These are phyloP conservation scores for Cucurbita pepo DNA, from an alignment of 306 rosid species.

Conservation along the genomic window DNA sequence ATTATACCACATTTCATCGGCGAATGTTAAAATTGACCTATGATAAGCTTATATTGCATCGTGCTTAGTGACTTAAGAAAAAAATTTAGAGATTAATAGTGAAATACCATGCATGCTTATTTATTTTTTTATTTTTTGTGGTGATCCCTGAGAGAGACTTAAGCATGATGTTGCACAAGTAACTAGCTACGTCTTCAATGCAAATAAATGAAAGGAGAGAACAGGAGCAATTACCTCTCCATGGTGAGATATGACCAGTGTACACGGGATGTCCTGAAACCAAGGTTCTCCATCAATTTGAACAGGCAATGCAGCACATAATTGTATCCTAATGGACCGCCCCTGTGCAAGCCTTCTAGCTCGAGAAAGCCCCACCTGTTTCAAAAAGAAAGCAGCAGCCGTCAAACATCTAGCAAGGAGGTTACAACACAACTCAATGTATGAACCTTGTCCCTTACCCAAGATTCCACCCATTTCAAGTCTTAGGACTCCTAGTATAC, in stretches of 20 bases:
- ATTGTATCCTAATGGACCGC: slow-evolving; percentile 66
- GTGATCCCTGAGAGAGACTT: neutral
- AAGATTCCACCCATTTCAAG: neutral
- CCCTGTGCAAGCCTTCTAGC: slow-evolving; percentile 99
- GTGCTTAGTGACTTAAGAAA: neutral
- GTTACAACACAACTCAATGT: neutral
- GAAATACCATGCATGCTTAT: neutral
- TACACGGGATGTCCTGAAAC: slow-evolving; percentile 59
- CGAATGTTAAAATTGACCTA: neutral
- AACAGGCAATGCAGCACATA: slow-evolving; percentile 69
- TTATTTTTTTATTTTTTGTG: too few relatives aligned
- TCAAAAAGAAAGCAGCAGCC: slow-evolving; percentile 7
- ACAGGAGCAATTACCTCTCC: slow-evolving; percentile 58
- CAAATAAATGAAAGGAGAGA: slow-evolving; percentile 2
- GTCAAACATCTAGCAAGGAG: neutral
- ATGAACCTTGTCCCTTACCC: neutral
- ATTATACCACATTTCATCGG: neutral
- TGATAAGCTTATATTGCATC: neutral
- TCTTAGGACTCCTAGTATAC: neutral
- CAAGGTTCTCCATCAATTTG: slow-evolving; percentile 99
- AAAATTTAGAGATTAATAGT: neutral
- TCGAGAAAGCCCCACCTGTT: slow-evolving; percentile 94
- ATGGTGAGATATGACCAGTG: slow-evolving; percentile 66
- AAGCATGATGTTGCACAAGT: neutral
- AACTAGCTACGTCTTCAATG: neutral